Base-by-base conservation (phyloP, 2,329 filamentous ascomycete genomes). In the Helminthosporium solani region DNA sequence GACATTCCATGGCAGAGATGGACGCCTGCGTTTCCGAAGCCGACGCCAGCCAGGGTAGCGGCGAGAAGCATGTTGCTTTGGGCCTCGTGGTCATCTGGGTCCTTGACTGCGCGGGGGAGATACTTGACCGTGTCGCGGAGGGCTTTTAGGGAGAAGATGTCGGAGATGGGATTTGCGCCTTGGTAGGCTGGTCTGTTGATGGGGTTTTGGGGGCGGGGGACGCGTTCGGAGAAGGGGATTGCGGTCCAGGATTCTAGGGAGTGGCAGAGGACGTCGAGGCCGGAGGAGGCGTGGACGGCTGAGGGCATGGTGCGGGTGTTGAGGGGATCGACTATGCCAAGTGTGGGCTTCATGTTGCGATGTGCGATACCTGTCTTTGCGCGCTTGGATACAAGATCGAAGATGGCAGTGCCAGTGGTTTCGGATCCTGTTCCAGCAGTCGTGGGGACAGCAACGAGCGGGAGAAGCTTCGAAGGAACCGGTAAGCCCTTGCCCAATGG, bases 321-420 rank as follows among this genome's bases (percentile, higher is more conserved):
- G 53, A 97, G 75, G 0, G 92, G 84, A 54, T 87, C 84, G 55
- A 83, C 85, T 63, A 99, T 92, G 34, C 94, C 94, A 6, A 99
- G 80, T 0, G 90, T 96, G 1, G 94, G 94, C 74, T 97, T 99
- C 47, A 99, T 80, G 66, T 94, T 95, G 41, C 95, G 84, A 75
- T 97, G 94, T 2, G 94, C 92, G 54, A 99, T 88, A 41, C 94
- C 94, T 0, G 94, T 99, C 76, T 99, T 99, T 39, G 91, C 90
- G 46, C 87, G 86, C 70, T 90, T 90, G 36, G 86, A 83, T 2
- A 95, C 89, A 0, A 99, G 81, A 63, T 99, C 94, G 70, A 99
- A 99, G 72, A 99, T 99, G 42, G 95, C 95, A 0, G 94, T 99
- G 16, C 94, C 95, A 0, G 94, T 99, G 1, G 94, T 99, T 73